Conservation (phyloP, 1,139 yeast genomes). For the Hanseniaspora uvarum region DNA sequence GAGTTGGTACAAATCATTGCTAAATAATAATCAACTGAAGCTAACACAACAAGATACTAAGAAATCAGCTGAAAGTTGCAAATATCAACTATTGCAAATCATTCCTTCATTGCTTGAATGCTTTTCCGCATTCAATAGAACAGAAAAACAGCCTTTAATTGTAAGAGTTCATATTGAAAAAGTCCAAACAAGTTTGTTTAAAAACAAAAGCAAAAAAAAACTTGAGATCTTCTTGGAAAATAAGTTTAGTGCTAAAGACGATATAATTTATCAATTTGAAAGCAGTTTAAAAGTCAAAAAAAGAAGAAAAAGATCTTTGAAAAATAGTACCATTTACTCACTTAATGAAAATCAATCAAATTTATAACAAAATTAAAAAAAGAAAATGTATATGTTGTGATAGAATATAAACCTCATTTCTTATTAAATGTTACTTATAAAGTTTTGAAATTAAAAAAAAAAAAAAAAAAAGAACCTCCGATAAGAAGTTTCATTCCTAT, state of each 20-base stretch:
- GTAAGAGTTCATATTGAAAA: conserved; percentile 44
- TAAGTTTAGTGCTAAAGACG: conserved; percentile 63
- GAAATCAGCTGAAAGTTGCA: neutral
- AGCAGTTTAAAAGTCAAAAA: conserved; percentile 26
- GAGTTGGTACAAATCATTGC: neutral
- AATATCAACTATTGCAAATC: conserved; percentile 30
- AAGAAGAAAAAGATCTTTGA: neutral
- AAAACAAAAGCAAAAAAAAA: conserved; percentile 42
- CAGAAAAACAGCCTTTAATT: conserved; percentile 32
- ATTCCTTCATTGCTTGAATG: conserved; percentile 50
- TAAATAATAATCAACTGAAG: neutral
- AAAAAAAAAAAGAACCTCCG: neutral
- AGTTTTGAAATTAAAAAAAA: neutral
- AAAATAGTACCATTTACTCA: neutral
- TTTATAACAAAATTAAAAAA: neutral
- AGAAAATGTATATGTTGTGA: too few relatives aligned
- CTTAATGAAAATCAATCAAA: conserved; percentile 25
- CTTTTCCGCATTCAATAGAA: conserved; percentile 33
- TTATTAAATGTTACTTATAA: neutral
- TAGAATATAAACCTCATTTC: neutral
- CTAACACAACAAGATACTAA: neutral
- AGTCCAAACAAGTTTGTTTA: conserved; percentile 38
- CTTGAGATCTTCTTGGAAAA: conserved; percentile 64
- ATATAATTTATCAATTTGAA: conserved; percentile 33
- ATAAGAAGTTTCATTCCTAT: neutral